Base-by-base conservation (phyloP, 805 yeast genomes). In the Kluyveromyces nonfermentans region DNA sequence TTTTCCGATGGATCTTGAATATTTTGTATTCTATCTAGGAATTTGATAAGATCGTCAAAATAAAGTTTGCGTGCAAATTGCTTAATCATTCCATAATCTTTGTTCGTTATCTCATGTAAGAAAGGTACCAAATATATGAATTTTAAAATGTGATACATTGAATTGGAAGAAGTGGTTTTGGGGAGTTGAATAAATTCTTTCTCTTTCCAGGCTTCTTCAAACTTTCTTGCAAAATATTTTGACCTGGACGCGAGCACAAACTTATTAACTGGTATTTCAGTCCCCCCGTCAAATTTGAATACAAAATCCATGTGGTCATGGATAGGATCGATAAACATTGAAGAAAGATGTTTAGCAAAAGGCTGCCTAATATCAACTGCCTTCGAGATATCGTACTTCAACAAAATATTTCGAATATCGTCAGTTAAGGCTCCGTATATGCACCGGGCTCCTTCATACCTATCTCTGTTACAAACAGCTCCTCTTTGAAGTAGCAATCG, bases 391-490 rank as follows among this genome's bases (percentile, higher is more conserved):
- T 82, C 88, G 55, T 70, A 79, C 34, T 75, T 68, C 16, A 80
- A 55, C 41, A 85, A 61, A 17, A 82, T 57, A 34, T 73, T 71
- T 37, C 88, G 62, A 21, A 85, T 85, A 4, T 67, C 59, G 55
- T 82, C 87, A 15, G 73, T 85, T 44, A 85, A 62, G 0, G 94
- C 93, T 2, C 89, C 93, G 54, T 85, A 83, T 2, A 84, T 70
- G 50, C 90, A 83, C 36, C 84, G 69, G 10, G 82, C 85, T 2
- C 94, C 93, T 58, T 83, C 85, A 54, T 78, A 78, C n/a, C 88
- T 80, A 56, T 84, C 90, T 54, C 86, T 70, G 59, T 82, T 89
- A 59, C 90, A 83, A 7, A 78, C 70, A 0, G 93, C 87, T 7
- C 95, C 95, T 37, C 77, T 63, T 37, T 74, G 70, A 8, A 85